A percentile compares a stretch with the other conserved stretches of the same genome.
These are phyloP conservation scores for Aphanocladium album DNA, from an alignment of 2,329 filamentous ascomycete species.

Conservation along the genomic window DNA sequence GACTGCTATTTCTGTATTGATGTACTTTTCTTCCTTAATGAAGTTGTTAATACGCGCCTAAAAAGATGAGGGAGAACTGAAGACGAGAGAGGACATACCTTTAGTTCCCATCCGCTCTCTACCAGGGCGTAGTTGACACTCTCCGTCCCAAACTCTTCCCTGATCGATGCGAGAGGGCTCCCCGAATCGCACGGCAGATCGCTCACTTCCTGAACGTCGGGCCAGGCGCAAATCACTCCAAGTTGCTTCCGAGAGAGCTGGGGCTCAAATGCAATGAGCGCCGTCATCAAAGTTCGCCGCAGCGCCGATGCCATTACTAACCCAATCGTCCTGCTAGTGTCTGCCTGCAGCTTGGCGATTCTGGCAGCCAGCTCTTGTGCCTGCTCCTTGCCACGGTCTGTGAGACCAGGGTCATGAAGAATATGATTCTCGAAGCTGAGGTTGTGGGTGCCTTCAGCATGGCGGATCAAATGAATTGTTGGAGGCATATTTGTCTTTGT, in stretches of 20 bases:
- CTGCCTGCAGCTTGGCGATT: slow-evolving; percentile 62
- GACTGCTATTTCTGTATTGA: slow-evolving; percentile 41
- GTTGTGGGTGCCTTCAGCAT: slow-evolving; percentile 72
- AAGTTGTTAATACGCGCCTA: neutral
- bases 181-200: slow-evolving; percentile 68
- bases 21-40: slow-evolving; percentile 27
- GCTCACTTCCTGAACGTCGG: slow-evolving; percentile 68
- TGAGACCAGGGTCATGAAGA: slow-evolving; percentile 66
- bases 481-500: slow-evolving; percentile 31
- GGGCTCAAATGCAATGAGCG: slow-evolving; percentile 58
- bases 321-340: slow-evolving; percentile 47
- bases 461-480: slow-evolving; percentile 57
- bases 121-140: slow-evolving; percentile 57
- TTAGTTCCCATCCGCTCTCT: slow-evolving; percentile 62
- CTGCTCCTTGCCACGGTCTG: slow-evolving; percentile 62
- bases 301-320: slow-evolving; percentile 69
- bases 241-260: slow-evolving; percentile 29
- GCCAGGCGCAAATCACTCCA: slow-evolving; percentile 53
- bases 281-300: slow-evolving; percentile 68
- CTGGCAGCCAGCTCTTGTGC: slow-evolving; percentile 52
- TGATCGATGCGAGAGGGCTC: slow-evolving; percentile 45
- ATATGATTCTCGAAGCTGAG: slow-evolving; percentile 63
- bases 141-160: slow-evolving; percentile 48
- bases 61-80: too few relatives aligned
- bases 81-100: slow-evolving; percentile 34